Conservation (phyloP, 2,329 filamentous ascomycete species). For the Cercospora sojina region DNA sequence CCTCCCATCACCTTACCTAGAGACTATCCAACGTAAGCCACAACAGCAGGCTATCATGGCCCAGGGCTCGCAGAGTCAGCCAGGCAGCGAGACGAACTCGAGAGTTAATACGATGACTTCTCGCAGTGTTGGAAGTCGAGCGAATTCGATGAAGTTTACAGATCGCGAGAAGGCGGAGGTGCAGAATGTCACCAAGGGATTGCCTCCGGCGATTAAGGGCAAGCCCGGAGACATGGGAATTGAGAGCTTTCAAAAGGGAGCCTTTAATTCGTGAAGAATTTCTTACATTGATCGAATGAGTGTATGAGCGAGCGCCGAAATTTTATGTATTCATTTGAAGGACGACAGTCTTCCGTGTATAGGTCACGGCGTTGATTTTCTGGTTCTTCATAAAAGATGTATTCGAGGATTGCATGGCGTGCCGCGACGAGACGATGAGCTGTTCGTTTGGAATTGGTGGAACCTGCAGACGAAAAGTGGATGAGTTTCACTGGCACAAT, state of each 20-base stretch:
- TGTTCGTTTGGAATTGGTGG: too few species aligned
- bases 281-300: background rate
- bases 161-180: slow-evolving; percentile 40
- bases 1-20: slow-evolving; percentile 84
- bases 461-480: too few species aligned
- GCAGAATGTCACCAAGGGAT: slow-evolving; percentile 31
- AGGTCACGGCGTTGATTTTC: background rate
- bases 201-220: slow-evolving; percentile 53
- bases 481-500: background rate
- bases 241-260: slow-evolving; percentile 70
- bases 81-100: slow-evolving; percentile 48
- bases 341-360: background rate
- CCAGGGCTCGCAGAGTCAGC: slow-evolving; percentile 44
- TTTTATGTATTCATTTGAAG: background rate
- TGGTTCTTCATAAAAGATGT: background rate
- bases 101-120: slow-evolving; percentile 58
- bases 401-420: background rate
- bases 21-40: slow-evolving; percentile 63
- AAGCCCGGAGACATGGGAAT: slow-evolving; percentile 65
- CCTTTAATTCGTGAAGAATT: slow-evolving; percentile 59
- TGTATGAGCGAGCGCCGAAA: background rate
- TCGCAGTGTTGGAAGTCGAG: slow-evolving; percentile 41
- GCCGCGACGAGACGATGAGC: too few species aligned
- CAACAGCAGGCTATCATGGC: slow-evolving; percentile 48
- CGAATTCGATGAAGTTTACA: slow-evolving; percentile 49